phyloP scores from a whole-genome alignment of 768 basidiomycete genomes.

The Tephrocybe sp. region DNA sequence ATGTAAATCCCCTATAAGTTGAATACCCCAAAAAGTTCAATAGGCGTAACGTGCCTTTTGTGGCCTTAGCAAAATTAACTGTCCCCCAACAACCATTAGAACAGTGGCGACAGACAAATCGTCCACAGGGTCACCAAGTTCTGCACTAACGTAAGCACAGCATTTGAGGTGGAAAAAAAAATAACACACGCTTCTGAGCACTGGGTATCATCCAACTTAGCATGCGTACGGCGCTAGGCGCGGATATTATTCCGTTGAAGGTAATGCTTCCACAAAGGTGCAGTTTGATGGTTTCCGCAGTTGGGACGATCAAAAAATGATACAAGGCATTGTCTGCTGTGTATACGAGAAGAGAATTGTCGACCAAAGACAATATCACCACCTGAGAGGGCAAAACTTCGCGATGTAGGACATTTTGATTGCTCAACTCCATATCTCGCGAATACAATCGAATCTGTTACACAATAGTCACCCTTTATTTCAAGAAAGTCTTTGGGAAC shows the following conservation, averaged over 20 bases:
- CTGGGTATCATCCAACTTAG: conserved; percentile 97
- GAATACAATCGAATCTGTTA: conserved; percentile 88
- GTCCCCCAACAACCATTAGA: conserved; percentile 91
- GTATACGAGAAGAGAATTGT: conserved; percentile 93
- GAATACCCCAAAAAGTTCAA: no score
- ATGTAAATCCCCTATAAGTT: not conserved
- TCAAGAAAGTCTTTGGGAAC: not conserved
- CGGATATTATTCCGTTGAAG: conserved; percentile 85
- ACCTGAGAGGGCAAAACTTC: conserved; percentile 76
- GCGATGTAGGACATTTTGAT: conserved; percentile 79
- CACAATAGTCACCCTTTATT: conserved; percentile 2
- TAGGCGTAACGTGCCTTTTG: conserved; percentile 71
- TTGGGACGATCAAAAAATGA: conserved; percentile 90
- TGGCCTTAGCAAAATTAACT: conserved; percentile 84
- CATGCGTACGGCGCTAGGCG: conserved; percentile 80
- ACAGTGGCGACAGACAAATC: conserved; percentile 94
- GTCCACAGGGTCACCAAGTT: conserved; percentile 89
- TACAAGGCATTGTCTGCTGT: conserved; percentile 90
- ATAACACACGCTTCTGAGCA: conserved; percentile 81
- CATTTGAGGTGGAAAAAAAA: not conserved
- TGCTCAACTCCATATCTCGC: conserved; percentile 82
- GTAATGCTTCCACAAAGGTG: conserved; percentile 93
- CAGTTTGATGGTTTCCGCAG: conserved; percentile 76
- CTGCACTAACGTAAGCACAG: conserved; percentile 37
- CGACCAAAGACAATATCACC: conserved; percentile 86